These are phyloP conservation scores for Solanum ossicruentum DNA, from an alignment of 257 asterid species.

Conservation along the genomic window DNA sequence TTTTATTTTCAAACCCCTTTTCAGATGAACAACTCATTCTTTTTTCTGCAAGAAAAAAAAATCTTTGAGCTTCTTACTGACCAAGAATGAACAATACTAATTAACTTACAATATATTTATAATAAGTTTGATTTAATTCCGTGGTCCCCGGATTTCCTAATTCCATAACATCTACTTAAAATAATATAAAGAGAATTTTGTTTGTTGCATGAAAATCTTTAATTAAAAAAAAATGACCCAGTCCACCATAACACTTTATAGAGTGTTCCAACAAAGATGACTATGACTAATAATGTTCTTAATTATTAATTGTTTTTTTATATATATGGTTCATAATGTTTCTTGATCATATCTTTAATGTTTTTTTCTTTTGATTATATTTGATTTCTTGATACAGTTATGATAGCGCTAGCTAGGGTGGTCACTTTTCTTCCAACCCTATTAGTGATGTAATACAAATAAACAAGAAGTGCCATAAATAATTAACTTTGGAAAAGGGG, in stretches of 20 bases:
- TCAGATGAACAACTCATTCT: constrained; percentile 22
- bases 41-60: neutral
- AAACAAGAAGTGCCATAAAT: neutral
- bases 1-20: neutral
- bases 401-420: neutral
- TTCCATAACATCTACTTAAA: neutral
- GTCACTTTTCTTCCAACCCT: neutral
- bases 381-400: neutral
- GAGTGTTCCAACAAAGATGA: neutral
- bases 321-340: neutral
- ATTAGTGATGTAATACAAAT: neutral
- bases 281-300: neutral
- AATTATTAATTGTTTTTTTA: neutral
- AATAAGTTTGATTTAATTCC: neutral
- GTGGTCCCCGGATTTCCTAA: neutral
- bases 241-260: neutral
- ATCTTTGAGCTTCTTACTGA: neutral
- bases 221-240: neutral
- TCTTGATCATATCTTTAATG: neutral
- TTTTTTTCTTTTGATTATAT: neutral
- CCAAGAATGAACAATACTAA: neutral
- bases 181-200: neutral
- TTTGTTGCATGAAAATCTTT: neutral
- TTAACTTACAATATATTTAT: neutral
- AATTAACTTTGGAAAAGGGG: neutral